Evolutionary conservation across 75 land plant species (phyloP).

Genomic region (Chamaecyparis obtusa): DNA sequence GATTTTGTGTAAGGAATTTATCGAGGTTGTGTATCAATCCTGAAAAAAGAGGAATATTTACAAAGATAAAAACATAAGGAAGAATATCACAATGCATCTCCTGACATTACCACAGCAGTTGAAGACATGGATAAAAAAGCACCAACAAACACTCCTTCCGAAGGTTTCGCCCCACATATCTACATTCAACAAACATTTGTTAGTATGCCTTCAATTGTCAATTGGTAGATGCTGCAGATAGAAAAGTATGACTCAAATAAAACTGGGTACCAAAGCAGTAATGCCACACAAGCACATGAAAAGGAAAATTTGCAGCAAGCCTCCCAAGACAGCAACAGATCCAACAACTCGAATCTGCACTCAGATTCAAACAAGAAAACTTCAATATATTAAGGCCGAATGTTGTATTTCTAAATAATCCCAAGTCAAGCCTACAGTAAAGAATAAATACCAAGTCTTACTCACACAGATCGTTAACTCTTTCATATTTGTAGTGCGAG

Average conservation of each 20-base stretch:
- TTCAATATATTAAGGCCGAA: not conserved
- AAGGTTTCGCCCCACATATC: conserved; percentile 90
- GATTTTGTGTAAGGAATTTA: no score
- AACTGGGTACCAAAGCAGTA: conserved; percentile 66
- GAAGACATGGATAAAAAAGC: conserved; percentile 99
- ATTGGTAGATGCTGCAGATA: not conserved
- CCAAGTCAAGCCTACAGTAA: not conserved
- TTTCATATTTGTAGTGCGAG: not conserved
- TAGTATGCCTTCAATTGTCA: conserved; percentile 3
- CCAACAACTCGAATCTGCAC: conserved; percentile 90
- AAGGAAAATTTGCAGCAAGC: conserved; percentile 84
- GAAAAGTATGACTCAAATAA: not conserved
- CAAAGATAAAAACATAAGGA: not conserved
- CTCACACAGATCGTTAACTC: not conserved
- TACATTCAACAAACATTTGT: conserved; percentile 32
- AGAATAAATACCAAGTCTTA: not conserved
- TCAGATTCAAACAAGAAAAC: not conserved
- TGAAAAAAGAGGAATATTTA: not conserved
- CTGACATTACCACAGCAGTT: conserved; percentile 86
- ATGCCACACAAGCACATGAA: conserved; percentile 98
- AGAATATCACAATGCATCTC: not conserved
- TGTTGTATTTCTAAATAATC: not conserved
- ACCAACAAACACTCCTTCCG: conserved; percentile 98
- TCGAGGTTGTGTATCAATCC: no score
- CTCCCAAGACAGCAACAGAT: conserved; percentile 93